Percentiles rank a stretch among this genome's conserved stretches.
Evolutionary conservation across 129 eudicot genomes (phyloP).

Genomic region (Flaveria linearis): DNA sequence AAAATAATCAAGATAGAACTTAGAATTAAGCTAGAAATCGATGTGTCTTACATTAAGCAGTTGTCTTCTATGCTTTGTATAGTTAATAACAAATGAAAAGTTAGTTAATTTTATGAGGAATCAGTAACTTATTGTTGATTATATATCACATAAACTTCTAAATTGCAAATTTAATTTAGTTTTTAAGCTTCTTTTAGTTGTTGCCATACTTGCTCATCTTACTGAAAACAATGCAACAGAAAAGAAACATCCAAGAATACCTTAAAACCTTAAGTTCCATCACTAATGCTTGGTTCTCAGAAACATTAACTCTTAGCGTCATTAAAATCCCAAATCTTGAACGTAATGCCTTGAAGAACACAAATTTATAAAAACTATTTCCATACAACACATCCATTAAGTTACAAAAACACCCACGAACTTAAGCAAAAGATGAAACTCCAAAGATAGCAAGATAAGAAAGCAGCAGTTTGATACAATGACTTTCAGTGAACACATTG

Average conservation of each 20-base stretch:
- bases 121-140: background rate
- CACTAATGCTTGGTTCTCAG: constrained; percentile 31
- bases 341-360: constrained; percentile 17
- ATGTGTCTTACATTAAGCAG: background rate
- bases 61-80: background rate
- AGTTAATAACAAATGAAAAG: background rate
- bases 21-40: background rate
- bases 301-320: constrained; percentile 39
- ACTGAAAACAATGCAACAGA: constrained; percentile 46
- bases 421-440: background rate
- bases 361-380: constrained; percentile 32
- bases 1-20: background rate
- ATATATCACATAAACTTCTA: constrained; percentile 6
- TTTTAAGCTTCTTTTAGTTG: constrained; percentile 15
- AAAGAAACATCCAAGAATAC: constrained; percentile 37
- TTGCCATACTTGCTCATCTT: constrained; percentile 36
- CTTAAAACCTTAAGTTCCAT: constrained; percentile 35
- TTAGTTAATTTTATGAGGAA: constrained; percentile 8
- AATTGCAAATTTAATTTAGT: background rate
- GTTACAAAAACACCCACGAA: constrained; percentile 39
- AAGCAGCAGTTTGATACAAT: constrained; percentile 36
- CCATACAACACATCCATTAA: constrained; percentile 26
- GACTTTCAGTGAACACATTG: constrained; percentile 31
- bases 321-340: constrained; percentile 34
- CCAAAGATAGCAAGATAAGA: constrained; percentile 15